Evolutionary conservation across 176 grass and related monocot genomes (phyloP), one percentile per base, ranked within the genome.

Genomic region (Poa annua): DNA sequence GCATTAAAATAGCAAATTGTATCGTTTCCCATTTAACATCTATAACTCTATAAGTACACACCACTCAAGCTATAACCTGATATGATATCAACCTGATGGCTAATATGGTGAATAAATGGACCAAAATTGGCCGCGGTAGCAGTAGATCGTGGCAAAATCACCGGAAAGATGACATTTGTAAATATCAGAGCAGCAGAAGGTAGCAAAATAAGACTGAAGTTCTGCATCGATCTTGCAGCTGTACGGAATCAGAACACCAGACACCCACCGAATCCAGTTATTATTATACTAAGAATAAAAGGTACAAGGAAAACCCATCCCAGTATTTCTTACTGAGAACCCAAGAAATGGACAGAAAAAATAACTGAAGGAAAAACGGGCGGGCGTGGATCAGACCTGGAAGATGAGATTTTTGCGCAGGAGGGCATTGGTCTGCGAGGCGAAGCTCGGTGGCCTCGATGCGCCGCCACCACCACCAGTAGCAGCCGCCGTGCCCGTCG

Each of bases 371-470:
- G 44, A 47, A 33, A 29, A 33, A 63, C 25, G 25, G 60, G 60
- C 8, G 19, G 32, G 39, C 53, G 39, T 57, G 71, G 48, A 17
- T 47, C 20, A 32, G 51, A 90, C 91, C 88, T 93, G 91, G 68
- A 90, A 87, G 34, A 90, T 84, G 66, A 93, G 76, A 69, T 93
- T 93, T 17, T 93, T 93, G 74, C 85, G 81, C 47, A 93, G 71
- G 47, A 93, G 84, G 7, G 91, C 91, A 80, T 93, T 88, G 76
- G 91, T 88, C 82, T 93, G 91, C 45, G 88, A 68, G 65, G 74
- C 13, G 59, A 93, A 90, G 78, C 81, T 88, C 29, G 88, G 77
- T 2, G 71, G n/a, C 67, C 65, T 75, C 36, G 74, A 77, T 14
- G 20, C 83, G 16, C 50, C 44, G 9, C 44, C 10, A 2, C 44